These are phyloP conservation scores for Colletotrichum godetiae DNA, from an alignment of 2,329 filamentous ascomycete species.

Conservation along the genomic window DNA sequence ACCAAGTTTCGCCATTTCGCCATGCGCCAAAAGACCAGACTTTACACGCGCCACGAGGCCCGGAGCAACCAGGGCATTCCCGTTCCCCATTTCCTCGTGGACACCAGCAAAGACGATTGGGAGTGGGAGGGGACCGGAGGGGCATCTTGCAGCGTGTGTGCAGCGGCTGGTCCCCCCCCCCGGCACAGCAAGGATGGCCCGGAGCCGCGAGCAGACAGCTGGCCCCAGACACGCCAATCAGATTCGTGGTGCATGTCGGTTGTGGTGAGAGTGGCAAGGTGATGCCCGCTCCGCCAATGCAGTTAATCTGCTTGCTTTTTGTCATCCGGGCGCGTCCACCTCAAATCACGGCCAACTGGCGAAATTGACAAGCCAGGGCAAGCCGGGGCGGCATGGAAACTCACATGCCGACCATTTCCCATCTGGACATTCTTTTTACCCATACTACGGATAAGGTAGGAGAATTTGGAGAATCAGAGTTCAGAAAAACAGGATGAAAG, in stretches of 20 bases:
- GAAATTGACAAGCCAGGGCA: slow-evolving; percentile 26
- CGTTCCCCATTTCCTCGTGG: not conserved
- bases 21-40: slow-evolving; percentile 1
- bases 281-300: slow-evolving; percentile 9
- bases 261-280: slow-evolving; percentile 5
- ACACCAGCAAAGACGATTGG: not conserved
- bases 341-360: slow-evolving; percentile 20
- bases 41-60: slow-evolving; percentile 10
- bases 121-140: not conserved
- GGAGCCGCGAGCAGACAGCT: not conserved
- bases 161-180: slow-evolving; percentile 2
- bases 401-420: slow-evolving; percentile 2
- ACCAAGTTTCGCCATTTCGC: not conserved
- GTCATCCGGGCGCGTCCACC: slow-evolving; percentile 8
- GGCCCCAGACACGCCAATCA: slow-evolving; percentile 4
- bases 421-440: not conserved
- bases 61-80: slow-evolving; percentile 15
- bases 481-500: not conserved
- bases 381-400: slow-evolving; percentile 9
- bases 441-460: no score
- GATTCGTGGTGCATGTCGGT: not conserved
- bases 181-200: slow-evolving; percentile 13
- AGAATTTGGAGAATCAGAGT: not conserved
- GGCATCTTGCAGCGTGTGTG: slow-evolving; percentile 6
- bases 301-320: not conserved